Conservation (phyloP, 164 flowering plant species). For the Kalanchoe fedtschenkoi region DNA sequence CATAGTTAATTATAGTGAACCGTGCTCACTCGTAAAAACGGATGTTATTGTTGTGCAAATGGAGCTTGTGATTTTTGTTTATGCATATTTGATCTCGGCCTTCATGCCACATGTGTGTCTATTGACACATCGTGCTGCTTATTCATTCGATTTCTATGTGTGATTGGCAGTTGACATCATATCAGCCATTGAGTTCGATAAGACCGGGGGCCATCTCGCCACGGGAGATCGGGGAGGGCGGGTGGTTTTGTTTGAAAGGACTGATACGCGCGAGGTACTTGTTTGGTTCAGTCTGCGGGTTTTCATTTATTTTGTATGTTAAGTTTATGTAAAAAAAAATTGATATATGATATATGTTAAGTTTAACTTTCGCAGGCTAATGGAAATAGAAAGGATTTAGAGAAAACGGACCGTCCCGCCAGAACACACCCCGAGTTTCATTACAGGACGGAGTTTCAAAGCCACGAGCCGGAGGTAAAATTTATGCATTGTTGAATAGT, state of each 20-base stretch:
- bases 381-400: conserved; percentile 61
- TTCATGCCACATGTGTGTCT: too few species aligned
- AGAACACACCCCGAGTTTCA: conserved; percentile 90
- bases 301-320: background rate
- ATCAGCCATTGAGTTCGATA: conserved; percentile 97
- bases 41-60: too few species aligned
- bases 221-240: conserved; percentile 99
- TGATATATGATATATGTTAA: background rate
- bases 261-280: conserved; percentile 68
- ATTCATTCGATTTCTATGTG: background rate
- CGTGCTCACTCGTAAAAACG: too few species aligned
- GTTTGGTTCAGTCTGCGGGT: background rate
- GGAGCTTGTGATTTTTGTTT: too few species aligned
- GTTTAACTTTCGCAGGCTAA: conserved; percentile 34
- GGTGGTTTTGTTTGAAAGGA: conserved; percentile 90
- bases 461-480: conserved; percentile 95
- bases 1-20: too few species aligned
- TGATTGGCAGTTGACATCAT: conserved; percentile 75
- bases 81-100: too few species aligned
- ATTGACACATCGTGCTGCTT: background rate
- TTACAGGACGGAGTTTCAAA: conserved; percentile 94
- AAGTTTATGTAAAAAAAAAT: background rate
- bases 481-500: background rate
- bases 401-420: conserved; percentile 55
- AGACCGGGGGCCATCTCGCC: conserved; percentile 91